Percentiles rank a stretch among this genome's conserved stretches.
Evolutionary conservation across 768 basidiomycete genomes (phyloP).

Genomic region (Hemileccinum rubropunctum): DNA sequence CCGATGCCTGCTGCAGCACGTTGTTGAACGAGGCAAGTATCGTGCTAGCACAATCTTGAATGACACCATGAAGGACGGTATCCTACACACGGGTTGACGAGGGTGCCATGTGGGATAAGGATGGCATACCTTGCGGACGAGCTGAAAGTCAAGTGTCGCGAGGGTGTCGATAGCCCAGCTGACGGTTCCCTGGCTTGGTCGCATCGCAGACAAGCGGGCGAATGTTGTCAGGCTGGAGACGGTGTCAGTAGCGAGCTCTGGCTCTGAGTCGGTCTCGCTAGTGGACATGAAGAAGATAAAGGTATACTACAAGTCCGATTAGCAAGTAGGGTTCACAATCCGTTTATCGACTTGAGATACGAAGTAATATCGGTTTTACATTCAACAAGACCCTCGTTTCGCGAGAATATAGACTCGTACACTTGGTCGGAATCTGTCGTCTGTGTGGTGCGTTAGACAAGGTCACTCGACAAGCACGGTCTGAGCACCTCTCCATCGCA

Average conservation of each 20-base stretch:
- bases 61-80: slow-evolving; percentile 28
- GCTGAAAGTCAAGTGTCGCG: slow-evolving; percentile 27
- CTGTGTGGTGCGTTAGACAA: slow-evolving; percentile 37
- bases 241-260: slow-evolving; percentile 11
- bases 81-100: slow-evolving; percentile 27
- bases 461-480: not conserved
- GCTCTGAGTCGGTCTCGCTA: slow-evolving; percentile 62
- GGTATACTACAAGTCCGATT: no score
- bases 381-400: slow-evolving; percentile 45
- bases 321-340: no score
- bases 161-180: slow-evolving; percentile 24
- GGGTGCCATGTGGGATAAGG: not conserved
- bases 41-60: slow-evolving; percentile 33
- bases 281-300: slow-evolving; percentile 26
- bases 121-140: slow-evolving; percentile 26
- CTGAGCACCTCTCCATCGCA: slow-evolving; percentile 58
- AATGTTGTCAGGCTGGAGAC: slow-evolving; percentile 19
- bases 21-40: slow-evolving; percentile 33
- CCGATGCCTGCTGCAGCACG: slow-evolving; percentile 13
- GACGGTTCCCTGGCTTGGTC: slow-evolving; percentile 14
- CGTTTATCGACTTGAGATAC: slow-evolving; percentile 57
- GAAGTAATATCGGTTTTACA: slow-evolving; percentile 54
- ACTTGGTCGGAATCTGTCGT: slow-evolving; percentile 52
- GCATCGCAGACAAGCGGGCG: slow-evolving; percentile 15
- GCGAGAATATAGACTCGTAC: slow-evolving; percentile 66